Evolutionary conservation across 352 stramenopile species (phyloP).

Genomic region (Phytopythium oedochilum): DNA sequence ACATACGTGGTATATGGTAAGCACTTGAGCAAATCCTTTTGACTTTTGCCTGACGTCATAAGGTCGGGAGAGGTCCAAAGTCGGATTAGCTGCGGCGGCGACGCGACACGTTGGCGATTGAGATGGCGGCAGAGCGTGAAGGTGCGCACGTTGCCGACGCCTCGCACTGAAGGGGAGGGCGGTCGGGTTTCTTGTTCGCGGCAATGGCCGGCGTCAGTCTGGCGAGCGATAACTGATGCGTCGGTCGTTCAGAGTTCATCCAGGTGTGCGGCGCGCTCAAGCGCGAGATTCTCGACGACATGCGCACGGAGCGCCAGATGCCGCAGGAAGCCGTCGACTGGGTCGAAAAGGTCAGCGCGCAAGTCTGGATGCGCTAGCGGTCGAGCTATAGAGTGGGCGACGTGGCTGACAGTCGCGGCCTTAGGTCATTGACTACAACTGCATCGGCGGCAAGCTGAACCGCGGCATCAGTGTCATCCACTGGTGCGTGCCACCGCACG

Average conservation of each 20-base stretch:
- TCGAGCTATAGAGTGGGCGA: too few species aligned
- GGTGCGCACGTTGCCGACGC: neutral
- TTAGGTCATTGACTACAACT: constrained; percentile 94
- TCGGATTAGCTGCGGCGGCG: too few species aligned
- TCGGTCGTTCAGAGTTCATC: constrained; percentile 61
- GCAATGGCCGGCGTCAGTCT: too few species aligned
- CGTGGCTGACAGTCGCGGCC: too few species aligned
- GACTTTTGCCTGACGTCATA: too few species aligned
- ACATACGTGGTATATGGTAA: neutral
- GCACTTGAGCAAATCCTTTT: neutral
- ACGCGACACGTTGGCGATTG: too few species aligned
- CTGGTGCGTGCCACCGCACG: constrained; percentile 29
- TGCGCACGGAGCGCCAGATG: constrained; percentile 60
- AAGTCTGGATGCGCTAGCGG: neutral
- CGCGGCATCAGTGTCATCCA: constrained; percentile 95
- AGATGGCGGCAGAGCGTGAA: constrained; percentile 3
- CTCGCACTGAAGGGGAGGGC: too few species aligned
- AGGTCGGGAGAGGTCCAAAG: too few species aligned
- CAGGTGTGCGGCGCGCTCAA: constrained; percentile 67
- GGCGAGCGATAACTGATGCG: neutral
- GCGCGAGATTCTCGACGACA: constrained; percentile 65
- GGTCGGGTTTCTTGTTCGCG: too few species aligned
- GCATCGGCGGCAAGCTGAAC: constrained; percentile 98
- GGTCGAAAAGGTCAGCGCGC: constrained; percentile 39
- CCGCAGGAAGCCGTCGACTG: constrained; percentile 78